Percentiles rank a stretch among this genome's conserved stretches.
phyloP scores from a whole-genome alignment of 345 rosid species.

The Odontarrhena argentea region DNA sequence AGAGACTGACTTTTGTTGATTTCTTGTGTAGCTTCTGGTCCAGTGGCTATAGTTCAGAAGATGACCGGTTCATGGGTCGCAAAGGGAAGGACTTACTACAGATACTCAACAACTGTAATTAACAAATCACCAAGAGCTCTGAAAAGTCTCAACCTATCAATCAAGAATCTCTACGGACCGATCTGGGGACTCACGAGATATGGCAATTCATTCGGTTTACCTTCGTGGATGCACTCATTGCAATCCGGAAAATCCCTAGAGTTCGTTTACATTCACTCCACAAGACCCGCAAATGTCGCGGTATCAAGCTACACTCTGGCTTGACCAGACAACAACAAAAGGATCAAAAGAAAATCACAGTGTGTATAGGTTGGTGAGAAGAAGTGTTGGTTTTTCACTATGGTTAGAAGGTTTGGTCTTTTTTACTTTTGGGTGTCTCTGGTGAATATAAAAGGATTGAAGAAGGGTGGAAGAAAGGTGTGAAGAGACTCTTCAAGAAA shows the following conservation, averaged over 20 bases:
- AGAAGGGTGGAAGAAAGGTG: slow-evolving; percentile 43
- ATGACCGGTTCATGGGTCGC: slow-evolving; percentile 74
- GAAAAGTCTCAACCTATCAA: slow-evolving; percentile 65
- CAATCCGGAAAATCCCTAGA: slow-evolving; percentile 76
- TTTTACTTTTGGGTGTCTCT: slow-evolving; percentile 41
- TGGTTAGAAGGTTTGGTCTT: slow-evolving; percentile 47
- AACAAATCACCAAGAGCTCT: slow-evolving; percentile 74
- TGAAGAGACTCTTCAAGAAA: slow-evolving; percentile 46
- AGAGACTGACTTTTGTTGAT: slow-evolving; percentile 28
- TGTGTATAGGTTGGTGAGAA: slow-evolving; percentile 40
- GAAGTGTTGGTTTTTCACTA: slow-evolving; percentile 39
- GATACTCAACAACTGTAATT: slow-evolving; percentile 74
- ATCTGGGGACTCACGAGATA: slow-evolving; percentile 78
- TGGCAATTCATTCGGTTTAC: slow-evolving; percentile 64
- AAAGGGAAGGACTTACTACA: slow-evolving; percentile 72
- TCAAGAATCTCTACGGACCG: slow-evolving; percentile 87
- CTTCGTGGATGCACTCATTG: slow-evolving; percentile 71
- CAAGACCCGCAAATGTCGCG: slow-evolving; percentile 64
- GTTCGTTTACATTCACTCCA: slow-evolving; percentile 86
- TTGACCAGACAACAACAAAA: slow-evolving; percentile 43
- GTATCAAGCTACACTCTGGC: slow-evolving; percentile 77
- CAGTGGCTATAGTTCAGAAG: slow-evolving; percentile 71
- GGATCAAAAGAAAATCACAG: slow-evolving; percentile 17
- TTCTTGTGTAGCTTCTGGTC: slow-evolving; percentile 60
- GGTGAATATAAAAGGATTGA: slow-evolving; percentile 34